These are phyloP conservation scores for Rhizophagus clarus DNA, from an alignment of 192 early-diverging fungal species.

Conservation along the genomic window DNA sequence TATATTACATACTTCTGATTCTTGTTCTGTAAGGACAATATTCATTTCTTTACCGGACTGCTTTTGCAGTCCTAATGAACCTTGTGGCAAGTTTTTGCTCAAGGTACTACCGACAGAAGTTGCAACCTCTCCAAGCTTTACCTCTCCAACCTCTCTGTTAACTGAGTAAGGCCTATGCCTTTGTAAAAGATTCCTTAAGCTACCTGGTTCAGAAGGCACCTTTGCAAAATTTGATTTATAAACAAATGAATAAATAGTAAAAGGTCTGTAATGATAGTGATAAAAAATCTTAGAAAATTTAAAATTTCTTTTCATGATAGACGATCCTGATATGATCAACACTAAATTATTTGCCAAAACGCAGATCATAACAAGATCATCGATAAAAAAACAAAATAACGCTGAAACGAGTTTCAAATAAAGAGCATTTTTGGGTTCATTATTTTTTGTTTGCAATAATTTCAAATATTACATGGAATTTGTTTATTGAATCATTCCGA, in stretches of 20 bases:
- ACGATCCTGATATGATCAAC: not conserved
- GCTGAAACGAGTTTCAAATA: too few species aligned
- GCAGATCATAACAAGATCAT: too few species aligned
- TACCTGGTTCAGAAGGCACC: not conserved
- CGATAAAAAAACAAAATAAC: too few species aligned
- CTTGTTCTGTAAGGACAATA: not conserved
- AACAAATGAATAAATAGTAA: not conserved
- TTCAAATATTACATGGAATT: too few species aligned
- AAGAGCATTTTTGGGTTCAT: too few species aligned
- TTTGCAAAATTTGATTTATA: not conserved
- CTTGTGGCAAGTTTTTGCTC: not conserved
- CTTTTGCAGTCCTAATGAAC: not conserved
- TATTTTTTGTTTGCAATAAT: too few species aligned
- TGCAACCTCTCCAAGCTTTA: not conserved
- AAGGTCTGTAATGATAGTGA: not conserved
- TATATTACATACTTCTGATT: slow-evolving; percentile 35
- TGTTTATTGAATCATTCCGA: too few species aligned
- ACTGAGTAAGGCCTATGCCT: not conserved
- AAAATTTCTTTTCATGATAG: not conserved
- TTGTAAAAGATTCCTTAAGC: not conserved
- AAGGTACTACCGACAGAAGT: not conserved
- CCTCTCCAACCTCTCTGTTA: not conserved
- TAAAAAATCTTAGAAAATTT: not conserved
- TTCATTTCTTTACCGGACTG: not conserved
- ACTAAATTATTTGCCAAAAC: too few species aligned